Evolutionary conservation across 306 rosid genomes (phyloP).

Genomic region (Potentilla sterilis): DNA sequence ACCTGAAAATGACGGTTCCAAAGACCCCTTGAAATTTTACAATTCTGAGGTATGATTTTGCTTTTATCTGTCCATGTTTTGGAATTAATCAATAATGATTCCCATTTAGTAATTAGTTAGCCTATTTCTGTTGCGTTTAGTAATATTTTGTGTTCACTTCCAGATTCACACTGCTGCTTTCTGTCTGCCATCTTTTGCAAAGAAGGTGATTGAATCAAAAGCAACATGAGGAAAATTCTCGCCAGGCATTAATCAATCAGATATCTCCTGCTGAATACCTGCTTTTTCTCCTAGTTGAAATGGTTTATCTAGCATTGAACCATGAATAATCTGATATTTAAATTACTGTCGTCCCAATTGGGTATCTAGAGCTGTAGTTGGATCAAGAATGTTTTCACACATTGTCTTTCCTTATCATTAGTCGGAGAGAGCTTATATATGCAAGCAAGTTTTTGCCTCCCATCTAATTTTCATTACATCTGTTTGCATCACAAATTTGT

Average conservation of each 20-base stretch:
- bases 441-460: constrained; percentile 11
- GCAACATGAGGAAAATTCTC: constrained; percentile 37
- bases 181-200: constrained; percentile 96
- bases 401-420: constrained; percentile 19
- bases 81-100: constrained; percentile 5
- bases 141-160: constrained; percentile 10
- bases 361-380: constrained; percentile 36
- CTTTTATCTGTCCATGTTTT: background rate
- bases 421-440: constrained; percentile 7
- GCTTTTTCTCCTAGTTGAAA: constrained; percentile 17
- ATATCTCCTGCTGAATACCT: constrained; percentile 23
- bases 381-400: constrained; percentile 26
- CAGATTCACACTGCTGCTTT: constrained; percentile 94
- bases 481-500: background rate
- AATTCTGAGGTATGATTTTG: constrained; percentile 71
- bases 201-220: constrained; percentile 67
- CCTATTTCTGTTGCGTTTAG: background rate
- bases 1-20: constrained; percentile 44
- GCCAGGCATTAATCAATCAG: constrained; percentile 20
- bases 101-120: background rate
- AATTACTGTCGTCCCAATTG: constrained; percentile 38
- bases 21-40: constrained; percentile 74
- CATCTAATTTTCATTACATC: background rate
- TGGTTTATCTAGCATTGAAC: constrained; percentile 37
- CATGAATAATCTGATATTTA: constrained; percentile 39